Conservation (phyloP, 208 protist species). For the Acanthamoeba royreba region DNA sequence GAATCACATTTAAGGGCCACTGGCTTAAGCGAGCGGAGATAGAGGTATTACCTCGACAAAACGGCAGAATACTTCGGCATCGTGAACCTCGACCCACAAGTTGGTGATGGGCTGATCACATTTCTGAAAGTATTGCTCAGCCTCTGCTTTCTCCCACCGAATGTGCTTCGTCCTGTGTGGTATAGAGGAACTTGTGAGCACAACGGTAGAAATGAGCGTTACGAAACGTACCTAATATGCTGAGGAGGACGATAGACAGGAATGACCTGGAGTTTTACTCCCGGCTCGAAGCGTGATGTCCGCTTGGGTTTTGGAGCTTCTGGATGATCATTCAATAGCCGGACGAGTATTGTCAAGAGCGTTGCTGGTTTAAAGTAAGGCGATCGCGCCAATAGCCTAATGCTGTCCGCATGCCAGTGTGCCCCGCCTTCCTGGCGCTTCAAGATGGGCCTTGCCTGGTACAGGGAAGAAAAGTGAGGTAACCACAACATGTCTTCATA, state of each 20-base stretch:
- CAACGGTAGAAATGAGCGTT: no score
- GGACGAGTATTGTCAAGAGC: background rate
- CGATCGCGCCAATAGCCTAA: background rate
- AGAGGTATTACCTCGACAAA: background rate
- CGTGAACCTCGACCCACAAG: background rate
- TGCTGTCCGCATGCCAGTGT: background rate
- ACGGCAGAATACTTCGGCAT: background rate
- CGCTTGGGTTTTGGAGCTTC: background rate
- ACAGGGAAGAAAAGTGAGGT: background rate
- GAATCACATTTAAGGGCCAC: background rate
- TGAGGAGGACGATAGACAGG: background rate
- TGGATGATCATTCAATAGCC: background rate
- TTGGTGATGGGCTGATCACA: background rate
- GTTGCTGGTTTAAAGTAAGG: background rate
- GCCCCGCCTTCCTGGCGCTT: background rate
- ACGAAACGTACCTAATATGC: background rate
- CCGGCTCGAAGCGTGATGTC: background rate
- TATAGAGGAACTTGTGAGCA: no score
- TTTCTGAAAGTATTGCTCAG: background rate
- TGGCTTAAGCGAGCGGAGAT: no score
- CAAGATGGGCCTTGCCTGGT: background rate
- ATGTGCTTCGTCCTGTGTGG: background rate
- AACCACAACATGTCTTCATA: background rate
- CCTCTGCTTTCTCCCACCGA: background rate
- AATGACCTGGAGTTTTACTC: background rate